These are phyloP conservation scores for Delitschia confertaspora DNA, from an alignment of 495 filamentous ascomycete genomes.

Conservation along the genomic window DNA sequence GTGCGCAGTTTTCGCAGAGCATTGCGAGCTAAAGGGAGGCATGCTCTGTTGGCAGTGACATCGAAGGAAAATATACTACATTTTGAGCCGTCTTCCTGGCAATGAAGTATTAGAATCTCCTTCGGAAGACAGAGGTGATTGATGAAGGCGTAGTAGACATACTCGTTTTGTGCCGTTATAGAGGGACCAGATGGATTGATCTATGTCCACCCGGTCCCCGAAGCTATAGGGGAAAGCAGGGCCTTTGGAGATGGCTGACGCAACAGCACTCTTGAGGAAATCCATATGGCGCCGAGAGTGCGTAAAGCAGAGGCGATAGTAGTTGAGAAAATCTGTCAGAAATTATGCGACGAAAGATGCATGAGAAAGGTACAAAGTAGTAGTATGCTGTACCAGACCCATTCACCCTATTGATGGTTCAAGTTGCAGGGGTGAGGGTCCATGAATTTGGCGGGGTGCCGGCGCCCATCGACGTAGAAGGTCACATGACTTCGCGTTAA, in stretches of 20 bases:
- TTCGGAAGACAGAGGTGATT: too few species aligned
- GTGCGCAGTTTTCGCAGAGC: constrained; percentile 86
- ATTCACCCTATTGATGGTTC: too few species aligned
- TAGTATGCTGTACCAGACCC: too few species aligned
- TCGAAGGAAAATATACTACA: constrained; percentile 98
- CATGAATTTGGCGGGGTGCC: too few species aligned
- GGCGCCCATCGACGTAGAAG: too few species aligned
- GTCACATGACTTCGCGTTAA: too few species aligned
- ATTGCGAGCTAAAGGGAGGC: constrained; percentile 80
- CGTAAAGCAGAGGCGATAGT: too few species aligned
- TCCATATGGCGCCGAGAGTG: too few species aligned
- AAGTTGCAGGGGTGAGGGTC: too few species aligned
- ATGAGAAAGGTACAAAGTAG: too few species aligned
- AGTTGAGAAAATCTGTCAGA: too few species aligned
- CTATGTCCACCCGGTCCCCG: constrained; percentile 79
- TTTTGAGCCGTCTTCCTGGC: constrained; percentile 78
- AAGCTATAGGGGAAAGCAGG: constrained; percentile 86
- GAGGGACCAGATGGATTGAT: constrained; percentile 84
- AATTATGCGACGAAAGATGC: too few species aligned
- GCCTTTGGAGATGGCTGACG: constrained; percentile 90
- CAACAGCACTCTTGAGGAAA: constrained; percentile 93
- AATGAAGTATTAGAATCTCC: constrained; percentile 18
- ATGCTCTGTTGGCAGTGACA: constrained; percentile 63
- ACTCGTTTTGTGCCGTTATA: constrained; percentile 88
- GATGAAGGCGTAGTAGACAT: constrained; percentile 18